Evolutionary conservation across 108 stramenopile genomes (phyloP).

Genomic region (Pseudonitzschia multiseries): DNA sequence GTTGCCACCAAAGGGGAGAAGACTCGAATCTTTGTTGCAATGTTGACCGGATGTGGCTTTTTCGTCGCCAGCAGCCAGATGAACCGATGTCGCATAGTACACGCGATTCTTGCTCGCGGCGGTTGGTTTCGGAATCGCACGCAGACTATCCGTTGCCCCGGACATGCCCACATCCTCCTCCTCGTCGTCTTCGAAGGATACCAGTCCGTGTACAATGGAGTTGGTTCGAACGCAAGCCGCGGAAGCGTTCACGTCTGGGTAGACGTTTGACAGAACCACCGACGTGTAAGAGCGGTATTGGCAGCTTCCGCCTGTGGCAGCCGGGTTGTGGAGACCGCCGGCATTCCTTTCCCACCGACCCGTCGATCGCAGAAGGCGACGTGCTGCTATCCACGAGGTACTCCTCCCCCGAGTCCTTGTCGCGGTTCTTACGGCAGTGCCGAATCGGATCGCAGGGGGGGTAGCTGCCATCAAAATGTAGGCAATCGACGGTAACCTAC

Average conservation of each 20-base stretch:
- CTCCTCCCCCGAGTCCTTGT: neutral
- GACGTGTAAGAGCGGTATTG: neutral
- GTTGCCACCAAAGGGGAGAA: slow-evolving; percentile 4
- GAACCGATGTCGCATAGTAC: slow-evolving; percentile 10
- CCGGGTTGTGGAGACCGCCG: neutral
- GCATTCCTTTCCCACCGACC: neutral
- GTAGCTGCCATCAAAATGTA: neutral
- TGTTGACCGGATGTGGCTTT: neutral
- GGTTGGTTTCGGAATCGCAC: neutral
- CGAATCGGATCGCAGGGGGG: neutral
- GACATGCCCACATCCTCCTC: slow-evolving; percentile 12
- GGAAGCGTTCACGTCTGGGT: slow-evolving; percentile 63
- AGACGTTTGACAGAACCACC: slow-evolving; percentile 48
- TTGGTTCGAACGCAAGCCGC: slow-evolving; percentile 66
- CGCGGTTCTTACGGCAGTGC: neutral
- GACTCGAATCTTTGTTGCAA: neutral
- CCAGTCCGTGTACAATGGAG: slow-evolving; percentile 47
- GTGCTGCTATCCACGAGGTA: neutral
- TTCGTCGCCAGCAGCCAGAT: neutral
- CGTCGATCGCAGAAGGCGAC: too few species aligned
- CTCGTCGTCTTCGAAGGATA: neutral
- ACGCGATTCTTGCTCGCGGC: neutral
- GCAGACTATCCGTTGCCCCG: neutral
- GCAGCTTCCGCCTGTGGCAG: neutral
- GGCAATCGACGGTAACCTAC: too few species aligned